Percentiles rank a stretch among this genome's conserved stretches.
Evolutionary conservation across 768 basidiomycete species (phyloP).

Genomic region (Hygrophorus pudorinus): DNA sequence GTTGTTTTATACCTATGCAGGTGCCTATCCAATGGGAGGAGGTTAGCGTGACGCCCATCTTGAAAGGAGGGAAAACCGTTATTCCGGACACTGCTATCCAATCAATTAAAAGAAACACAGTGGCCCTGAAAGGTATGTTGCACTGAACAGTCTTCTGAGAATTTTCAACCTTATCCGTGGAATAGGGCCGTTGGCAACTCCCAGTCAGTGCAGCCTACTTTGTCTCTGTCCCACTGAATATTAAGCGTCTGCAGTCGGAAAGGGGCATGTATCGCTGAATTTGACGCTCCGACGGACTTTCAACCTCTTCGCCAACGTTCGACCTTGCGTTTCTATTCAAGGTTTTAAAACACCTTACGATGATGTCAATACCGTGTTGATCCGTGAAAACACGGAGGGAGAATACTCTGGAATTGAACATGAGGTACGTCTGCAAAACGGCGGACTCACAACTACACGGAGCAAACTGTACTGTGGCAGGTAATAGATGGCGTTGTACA

Average conservation of each 20-base stretch:
- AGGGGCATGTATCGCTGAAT: slow-evolving; percentile 98
- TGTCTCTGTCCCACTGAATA: slow-evolving; percentile 1
- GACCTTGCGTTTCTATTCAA: slow-evolving; percentile 90
- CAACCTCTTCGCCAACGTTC: slow-evolving; percentile 97
- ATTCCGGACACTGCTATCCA: slow-evolving; percentile 89
- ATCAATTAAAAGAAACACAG: slow-evolving; percentile 93
- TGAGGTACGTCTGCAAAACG: slow-evolving; percentile 50
- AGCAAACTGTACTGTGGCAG: slow-evolving; percentile 26
- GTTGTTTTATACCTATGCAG: slow-evolving; percentile 28
- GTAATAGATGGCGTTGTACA: slow-evolving; percentile 97
- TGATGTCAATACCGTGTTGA: slow-evolving; percentile 94
- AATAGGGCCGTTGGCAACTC: slow-evolving; percentile 89
- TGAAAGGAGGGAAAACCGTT: slow-evolving; percentile 93
- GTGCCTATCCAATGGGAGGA: slow-evolving; percentile 99
- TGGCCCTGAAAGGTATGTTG: slow-evolving; percentile 84
- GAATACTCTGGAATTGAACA: slow-evolving; percentile 99
- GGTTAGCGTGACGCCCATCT: slow-evolving; percentile 88
- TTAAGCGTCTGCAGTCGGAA: slow-evolving; percentile 59
- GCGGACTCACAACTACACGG: slow-evolving; percentile 1
- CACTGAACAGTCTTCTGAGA: background rate
- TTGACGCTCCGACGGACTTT: slow-evolving; percentile 95
- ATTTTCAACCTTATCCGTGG: slow-evolving; percentile 4
- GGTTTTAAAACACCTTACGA: slow-evolving; percentile 99
- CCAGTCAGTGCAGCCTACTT: slow-evolving; percentile 50
- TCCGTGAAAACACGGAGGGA: slow-evolving; percentile 99